Conservation (phyloP, 163 green algal genomes). For the Trebouxia gelatinosa region DNA sequence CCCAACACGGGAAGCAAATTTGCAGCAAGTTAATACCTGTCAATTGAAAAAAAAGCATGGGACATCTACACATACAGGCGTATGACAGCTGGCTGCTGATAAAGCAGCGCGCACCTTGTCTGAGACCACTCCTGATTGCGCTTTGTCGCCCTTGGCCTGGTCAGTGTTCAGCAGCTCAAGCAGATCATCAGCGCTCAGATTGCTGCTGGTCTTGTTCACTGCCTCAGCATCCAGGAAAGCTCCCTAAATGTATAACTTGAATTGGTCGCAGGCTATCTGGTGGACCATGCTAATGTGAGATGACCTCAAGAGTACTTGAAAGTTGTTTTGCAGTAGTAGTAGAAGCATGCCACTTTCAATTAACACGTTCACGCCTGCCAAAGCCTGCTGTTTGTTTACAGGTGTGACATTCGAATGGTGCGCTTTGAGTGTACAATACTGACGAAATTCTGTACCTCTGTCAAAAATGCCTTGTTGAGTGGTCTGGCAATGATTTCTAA, state of each 20-base stretch:
- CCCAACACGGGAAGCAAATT: neutral
- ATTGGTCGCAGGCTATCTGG: too few species aligned
- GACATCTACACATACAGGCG: too few species aligned
- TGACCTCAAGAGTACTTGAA: neutral
- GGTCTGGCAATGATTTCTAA: too few species aligned
- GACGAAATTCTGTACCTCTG: too few species aligned
- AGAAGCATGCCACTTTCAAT: too few species aligned
- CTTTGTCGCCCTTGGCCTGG: conserved; percentile 56
- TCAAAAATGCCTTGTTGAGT: too few species aligned
- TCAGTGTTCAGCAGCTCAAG: conserved; percentile 74
- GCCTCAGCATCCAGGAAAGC: conserved; percentile 70
- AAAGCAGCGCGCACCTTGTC: conserved; percentile 53
- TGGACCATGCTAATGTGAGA: too few species aligned
- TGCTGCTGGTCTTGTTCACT: conserved; percentile 39
- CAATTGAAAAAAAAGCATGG: neutral
- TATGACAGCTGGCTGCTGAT: too few species aligned
- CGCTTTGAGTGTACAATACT: too few species aligned
- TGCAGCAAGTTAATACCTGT: neutral
- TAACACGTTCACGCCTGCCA: too few species aligned
- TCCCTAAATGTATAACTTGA: conserved; percentile 89
- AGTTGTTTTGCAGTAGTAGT: neutral
- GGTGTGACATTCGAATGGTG: too few species aligned
- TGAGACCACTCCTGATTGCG: conserved; percentile 68
- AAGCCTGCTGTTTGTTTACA: too few species aligned
- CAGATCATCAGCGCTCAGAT: conserved; percentile 73